Base-by-base conservation (phyloP, 2,329 filamentous ascomycete genomes). In the Aspergillus uvarum region DNA sequence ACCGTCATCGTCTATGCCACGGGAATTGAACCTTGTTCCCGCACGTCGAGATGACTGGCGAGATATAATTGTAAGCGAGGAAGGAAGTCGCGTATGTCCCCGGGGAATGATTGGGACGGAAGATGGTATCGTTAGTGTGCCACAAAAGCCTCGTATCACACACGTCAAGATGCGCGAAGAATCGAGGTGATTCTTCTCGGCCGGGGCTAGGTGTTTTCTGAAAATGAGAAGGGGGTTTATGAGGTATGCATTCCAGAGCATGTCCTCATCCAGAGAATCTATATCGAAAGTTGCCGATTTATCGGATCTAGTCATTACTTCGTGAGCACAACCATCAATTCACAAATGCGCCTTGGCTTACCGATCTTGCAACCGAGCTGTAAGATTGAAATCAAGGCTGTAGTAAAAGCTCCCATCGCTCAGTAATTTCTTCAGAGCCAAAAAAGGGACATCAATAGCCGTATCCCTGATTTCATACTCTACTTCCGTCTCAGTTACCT, bases 181-280 rank as follows among this genome's bases (percentile, higher is more conserved):
- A 79, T 99, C 95, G n/a, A 99, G 83, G 4, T 87, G 87, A 61
- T 86, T 83, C 66, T 89, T 89, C 67, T 97, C 92, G 56, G 85
- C 83, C 5, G 86, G 84, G 62, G 91, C 85, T 51, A 99, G 82
- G 19, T 91, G 86, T 31, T 89, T 92, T 48, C 95, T 88, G 74
- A 99, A 98, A 73, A 92, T 86, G 31, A 97, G 88, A 56, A 99
- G 82, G 5, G 95, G 93, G 65, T 90, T 89, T 69, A 99, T 96
- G 92, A 99, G 97, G 77, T 96, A 97, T 3, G 92, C 96, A 72
- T 99, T 99, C 95, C 95, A 99, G 19, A 99, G 79, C 72, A 96
- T 97, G 1, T 90, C 89, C 70, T 92, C 89, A 74, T 99, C 92
- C 63, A 98, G 87, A 70, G 91, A 95, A 72, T 96, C 92, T 62